These are phyloP conservation scores for Aurinia saxatilis DNA, from an alignment of 345 rosid species.

Conservation along the genomic window DNA sequence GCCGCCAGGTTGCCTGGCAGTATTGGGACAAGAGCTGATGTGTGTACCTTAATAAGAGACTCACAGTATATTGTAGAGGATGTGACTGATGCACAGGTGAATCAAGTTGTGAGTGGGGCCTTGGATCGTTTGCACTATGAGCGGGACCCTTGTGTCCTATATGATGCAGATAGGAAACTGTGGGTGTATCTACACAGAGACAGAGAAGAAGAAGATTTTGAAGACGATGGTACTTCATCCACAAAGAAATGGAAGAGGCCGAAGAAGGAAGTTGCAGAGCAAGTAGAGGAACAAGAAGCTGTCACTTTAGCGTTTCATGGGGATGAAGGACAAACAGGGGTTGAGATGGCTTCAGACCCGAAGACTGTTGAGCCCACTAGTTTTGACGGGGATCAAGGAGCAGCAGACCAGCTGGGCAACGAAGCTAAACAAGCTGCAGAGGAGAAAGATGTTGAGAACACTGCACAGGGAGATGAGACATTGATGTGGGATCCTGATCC, in stretches of 20 bases:
- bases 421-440: conserved; percentile 49
- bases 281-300: conserved; percentile 58
- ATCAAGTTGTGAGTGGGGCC: conserved; percentile 97
- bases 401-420: conserved; percentile 26
- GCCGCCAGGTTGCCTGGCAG: conserved; percentile 97
- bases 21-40: conserved; percentile 99
- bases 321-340: conserved; percentile 52
- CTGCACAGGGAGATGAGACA: conserved; percentile 37
- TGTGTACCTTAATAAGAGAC: conserved; percentile 91
- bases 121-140: conserved; percentile 98
- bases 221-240: conserved; percentile 99
- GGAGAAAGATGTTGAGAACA: conserved; percentile 37
- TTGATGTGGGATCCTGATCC: conserved; percentile 48
- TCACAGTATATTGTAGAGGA: conserved; percentile 92
- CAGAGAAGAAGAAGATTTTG: conserved; percentile 99
- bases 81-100: conserved; percentile 86
- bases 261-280: conserved; percentile 84
- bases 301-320: conserved; percentile 60
- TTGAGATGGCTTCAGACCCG: conserved; percentile 62
- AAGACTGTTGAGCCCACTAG: conserved; percentile 48
- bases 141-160: conserved; percentile 98
- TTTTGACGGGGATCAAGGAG: conserved; percentile 39
- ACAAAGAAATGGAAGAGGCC: conserved; percentile 99
- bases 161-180: conserved; percentile 85
- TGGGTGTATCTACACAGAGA: conserved; percentile 97